These are phyloP conservation scores for Boletellus ananas DNA, from an alignment of 768 basidiomycete genomes.

Conservation along the genomic window DNA sequence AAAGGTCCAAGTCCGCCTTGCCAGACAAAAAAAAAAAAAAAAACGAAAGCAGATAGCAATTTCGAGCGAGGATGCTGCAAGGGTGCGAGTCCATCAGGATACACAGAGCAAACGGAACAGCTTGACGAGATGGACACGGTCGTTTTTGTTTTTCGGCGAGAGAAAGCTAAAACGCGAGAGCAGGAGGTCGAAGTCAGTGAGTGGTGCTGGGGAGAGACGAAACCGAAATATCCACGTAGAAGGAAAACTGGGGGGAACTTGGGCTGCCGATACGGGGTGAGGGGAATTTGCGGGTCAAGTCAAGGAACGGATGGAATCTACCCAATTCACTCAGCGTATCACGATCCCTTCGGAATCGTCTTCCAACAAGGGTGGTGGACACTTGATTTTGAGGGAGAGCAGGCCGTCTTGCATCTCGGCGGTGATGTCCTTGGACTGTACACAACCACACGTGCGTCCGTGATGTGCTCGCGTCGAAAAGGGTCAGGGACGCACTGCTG, in stretches of 20 bases:
- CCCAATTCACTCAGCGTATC: constrained; percentile 40
- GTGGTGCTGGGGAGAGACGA: background rate
- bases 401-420: constrained; percentile 59
- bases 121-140: background rate
- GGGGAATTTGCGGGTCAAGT: constrained; percentile 9
- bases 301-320: constrained; percentile 9
- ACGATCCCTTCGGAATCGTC: constrained; percentile 46
- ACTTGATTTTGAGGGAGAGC: constrained; percentile 51
- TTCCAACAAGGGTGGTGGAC: constrained; percentile 41
- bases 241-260: background rate
- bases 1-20: too few relatives aligned
- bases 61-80: too few relatives aligned
- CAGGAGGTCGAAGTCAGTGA: constrained; percentile 5
- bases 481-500: constrained; percentile 45
- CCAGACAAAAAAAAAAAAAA: too few relatives aligned
- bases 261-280: background rate
- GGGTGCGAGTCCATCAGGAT: too few relatives aligned
- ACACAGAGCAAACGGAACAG: background rate
- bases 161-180: constrained; percentile 6
- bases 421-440: constrained; percentile 50
- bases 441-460: constrained; percentile 3
- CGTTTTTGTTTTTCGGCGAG: too few relatives aligned
- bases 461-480: background rate
- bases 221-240: constrained; percentile 7
- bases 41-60: too few relatives aligned